A percentile compares a stretch with the other conserved stretches of the same genome.
Conservation (phyloP, 805 yeast species). For the Peterozyma xylosa region DNA sequence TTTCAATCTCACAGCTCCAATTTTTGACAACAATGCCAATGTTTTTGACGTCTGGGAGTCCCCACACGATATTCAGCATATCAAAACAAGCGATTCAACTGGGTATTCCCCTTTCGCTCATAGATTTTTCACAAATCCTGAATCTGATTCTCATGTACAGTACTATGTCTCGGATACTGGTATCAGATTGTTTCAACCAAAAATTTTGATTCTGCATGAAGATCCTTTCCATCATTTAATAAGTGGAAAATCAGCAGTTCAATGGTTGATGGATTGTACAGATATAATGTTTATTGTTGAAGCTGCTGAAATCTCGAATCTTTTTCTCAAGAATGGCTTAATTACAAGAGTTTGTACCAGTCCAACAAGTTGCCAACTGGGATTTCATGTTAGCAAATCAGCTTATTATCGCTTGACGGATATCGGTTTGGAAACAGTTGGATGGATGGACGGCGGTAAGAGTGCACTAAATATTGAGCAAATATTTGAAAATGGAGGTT, state of each 20-base stretch:
- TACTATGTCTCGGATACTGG: constrained; percentile 68
- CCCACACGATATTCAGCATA: neutral
- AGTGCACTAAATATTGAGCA: neutral
- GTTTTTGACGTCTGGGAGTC: neutral
- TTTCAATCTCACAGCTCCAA: neutral
- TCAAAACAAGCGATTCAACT: neutral
- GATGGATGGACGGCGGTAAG: constrained; percentile 20
- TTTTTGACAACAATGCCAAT: neutral
- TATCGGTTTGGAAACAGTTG: constrained; percentile 30
- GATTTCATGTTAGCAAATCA: constrained; percentile 26
- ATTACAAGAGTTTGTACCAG: constrained; percentile 34
- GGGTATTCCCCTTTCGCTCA: constrained; percentile 60
- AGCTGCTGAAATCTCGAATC: constrained; percentile 43
- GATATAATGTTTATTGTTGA: constrained; percentile 50
- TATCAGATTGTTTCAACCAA: constrained; percentile 45
- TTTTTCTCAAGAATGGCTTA: constrained; percentile 39
- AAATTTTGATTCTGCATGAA: constrained; percentile 21
- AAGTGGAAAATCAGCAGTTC: constrained; percentile 72
- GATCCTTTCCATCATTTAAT: constrained; percentile 37
- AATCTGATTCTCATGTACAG: constrained; percentile 73
- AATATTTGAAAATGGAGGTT: neutral
- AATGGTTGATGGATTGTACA: constrained; percentile 89
- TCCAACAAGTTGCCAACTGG: constrained; percentile 25
- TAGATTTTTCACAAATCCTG: constrained; percentile 79
- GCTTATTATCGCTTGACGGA: constrained; percentile 35